A percentile compares a stretch with the other conserved stretches of the same genome.
phyloP scores from a whole-genome alignment of 768 basidiomycete species.

The Inosperma sp. region DNA sequence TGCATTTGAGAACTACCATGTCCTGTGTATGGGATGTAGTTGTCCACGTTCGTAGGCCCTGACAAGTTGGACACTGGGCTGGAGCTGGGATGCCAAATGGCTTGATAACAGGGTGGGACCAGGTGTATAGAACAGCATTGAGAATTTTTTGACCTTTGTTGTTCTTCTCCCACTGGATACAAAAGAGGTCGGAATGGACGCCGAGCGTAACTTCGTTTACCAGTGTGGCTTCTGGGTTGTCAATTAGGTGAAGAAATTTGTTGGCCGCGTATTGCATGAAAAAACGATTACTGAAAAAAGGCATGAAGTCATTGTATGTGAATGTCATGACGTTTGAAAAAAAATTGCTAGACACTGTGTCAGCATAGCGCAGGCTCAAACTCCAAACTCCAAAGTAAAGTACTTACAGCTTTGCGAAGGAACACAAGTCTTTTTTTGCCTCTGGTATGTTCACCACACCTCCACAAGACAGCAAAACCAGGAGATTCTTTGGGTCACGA shows the following conservation, averaged over 20 bases:
- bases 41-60: neutral
- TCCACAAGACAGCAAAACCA: neutral
- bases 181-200: neutral
- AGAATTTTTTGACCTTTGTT: neutral
- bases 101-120: neutral
- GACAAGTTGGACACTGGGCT: neutral
- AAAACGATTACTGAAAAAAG: neutral
- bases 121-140: neutral
- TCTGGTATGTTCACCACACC: neutral
- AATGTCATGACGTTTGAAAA: neutral
- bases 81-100: neutral
- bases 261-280: neutral
- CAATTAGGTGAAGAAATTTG: neutral
- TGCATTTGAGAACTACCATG: no score
- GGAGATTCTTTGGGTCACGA: neutral
- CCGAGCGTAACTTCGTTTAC: neutral
- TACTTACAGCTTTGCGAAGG: neutral
- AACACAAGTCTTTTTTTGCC: neutral
- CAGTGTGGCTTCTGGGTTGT: neutral
- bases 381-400: neutral
- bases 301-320: neutral
- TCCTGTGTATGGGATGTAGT: no score
- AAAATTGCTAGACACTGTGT: neutral
- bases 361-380: neutral
- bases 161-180: neutral